Evolutionary conservation across 371 early-diverging fungal species (phyloP).

Genomic region (Coemansia sp.): DNA sequence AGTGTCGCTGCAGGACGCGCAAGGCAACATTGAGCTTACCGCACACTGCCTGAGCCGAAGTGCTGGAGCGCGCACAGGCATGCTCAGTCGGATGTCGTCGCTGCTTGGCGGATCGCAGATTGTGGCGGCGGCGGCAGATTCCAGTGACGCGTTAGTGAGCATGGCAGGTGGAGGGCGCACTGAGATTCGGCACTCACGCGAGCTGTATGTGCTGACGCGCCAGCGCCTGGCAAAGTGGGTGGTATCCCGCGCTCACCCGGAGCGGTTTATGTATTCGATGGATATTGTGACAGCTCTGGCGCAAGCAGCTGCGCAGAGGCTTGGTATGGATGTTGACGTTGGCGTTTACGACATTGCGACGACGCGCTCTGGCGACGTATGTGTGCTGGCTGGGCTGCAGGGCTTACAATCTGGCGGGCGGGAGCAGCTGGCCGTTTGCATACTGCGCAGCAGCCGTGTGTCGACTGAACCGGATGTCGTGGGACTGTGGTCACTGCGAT

Average conservation of each 20-base stretch:
- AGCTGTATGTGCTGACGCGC: conserved; percentile 42
- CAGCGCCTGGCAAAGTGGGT: conserved; percentile 40
- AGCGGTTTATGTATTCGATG: conserved; percentile 22
- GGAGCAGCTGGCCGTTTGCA: conserved; percentile 9
- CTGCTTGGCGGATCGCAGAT: conserved; percentile 30
- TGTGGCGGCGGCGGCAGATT: conserved; percentile 14
- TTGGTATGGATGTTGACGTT: conserved; percentile 17
- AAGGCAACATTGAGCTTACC: conserved; percentile 12
- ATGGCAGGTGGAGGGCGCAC: conserved; percentile 37
- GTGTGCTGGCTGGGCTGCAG: conserved; percentile 17
- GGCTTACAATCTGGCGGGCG: neutral
- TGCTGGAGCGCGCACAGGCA: conserved; percentile 12
- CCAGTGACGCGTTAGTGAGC: conserved; percentile 22
- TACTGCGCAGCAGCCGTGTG: conserved; percentile 18
- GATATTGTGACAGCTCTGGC: conserved; percentile 16
- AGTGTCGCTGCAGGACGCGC: conserved; percentile 20
- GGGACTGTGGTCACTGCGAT: conserved; percentile 18
- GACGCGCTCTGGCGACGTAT: conserved; percentile 15
- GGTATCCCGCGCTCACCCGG: conserved; percentile 34
- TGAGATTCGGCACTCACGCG: conserved; percentile 48
- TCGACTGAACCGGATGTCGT: conserved; percentile 22
- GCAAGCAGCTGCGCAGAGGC: conserved; percentile 5
- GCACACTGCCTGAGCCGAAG: conserved; percentile 18
- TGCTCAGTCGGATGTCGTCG: conserved; percentile 43
- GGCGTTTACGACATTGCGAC: conserved; percentile 22